Base-by-base conservation (phyloP, 169 alveolate genomes). In the Plasmodium chabaudi region DNA sequence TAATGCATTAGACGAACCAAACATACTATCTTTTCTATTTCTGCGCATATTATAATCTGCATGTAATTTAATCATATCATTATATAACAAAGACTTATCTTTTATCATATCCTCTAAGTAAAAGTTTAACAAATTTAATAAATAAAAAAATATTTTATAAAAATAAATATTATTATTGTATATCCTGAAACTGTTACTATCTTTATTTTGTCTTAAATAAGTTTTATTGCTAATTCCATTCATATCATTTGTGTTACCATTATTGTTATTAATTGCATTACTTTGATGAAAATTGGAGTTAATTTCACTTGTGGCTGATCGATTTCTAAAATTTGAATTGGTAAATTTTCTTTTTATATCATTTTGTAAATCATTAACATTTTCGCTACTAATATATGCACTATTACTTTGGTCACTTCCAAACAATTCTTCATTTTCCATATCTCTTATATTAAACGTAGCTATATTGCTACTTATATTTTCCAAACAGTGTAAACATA, bases 401-500 rank as follows among this genome's bases (percentile, higher is more conserved):
- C 59, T 23, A 44, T 56, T 61, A 59, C 17, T 70, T 65, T 68
- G 56, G 59, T 86, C 86, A 86, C 12, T 70, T 39, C 21, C 55
- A 17, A 44, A 53, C 12, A 86, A 63, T 23, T 68, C 74, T 25
- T 86, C 91, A 86, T 86, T 42, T 70, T 69, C 91, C 27, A 53
- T 12, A 12, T 86, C 87, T 51, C 67, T 70, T 57, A 86, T 86
- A 34, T 86, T 87, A 60, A 86, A 86, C 17, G 74, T 86, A 34
- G 70, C 87, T 34, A 86, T 86, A 59, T 86, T 86, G 47, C 91
- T 86, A 21, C 77, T 86, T 59, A 86, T 70, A 86, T 86, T 57
- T 86, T 86, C 91, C 53, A 86, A n/a, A 86, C 86, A 86, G 17
- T 86, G 91, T 49, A 86, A 86, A 63, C 91, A 86, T 39, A 86